These are phyloP conservation scores for Mycotypha africana DNA, from an alignment of 371 early-diverging fungal genomes.

Conservation along the genomic window DNA sequence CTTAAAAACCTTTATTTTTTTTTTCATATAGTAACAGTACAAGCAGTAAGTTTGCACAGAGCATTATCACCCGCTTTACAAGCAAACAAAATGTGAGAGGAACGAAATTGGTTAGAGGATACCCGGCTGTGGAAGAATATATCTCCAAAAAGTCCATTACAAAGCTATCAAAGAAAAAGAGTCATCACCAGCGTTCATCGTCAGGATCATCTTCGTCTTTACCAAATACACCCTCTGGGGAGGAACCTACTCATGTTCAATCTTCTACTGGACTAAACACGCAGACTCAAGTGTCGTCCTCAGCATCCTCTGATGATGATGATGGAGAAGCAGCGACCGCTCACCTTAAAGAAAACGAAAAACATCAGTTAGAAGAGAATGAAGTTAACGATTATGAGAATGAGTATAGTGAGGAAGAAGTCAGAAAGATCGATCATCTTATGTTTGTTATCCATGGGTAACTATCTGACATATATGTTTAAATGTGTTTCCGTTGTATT, in stretches of 20 bases:
- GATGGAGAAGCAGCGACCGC: constrained; percentile 1
- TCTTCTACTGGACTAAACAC: no score
- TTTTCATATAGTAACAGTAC: constrained; percentile 26
- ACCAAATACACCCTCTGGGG: no score
- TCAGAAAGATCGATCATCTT: constrained; percentile 68
- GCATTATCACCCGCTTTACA: constrained; percentile 63
- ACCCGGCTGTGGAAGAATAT: constrained; percentile 60
- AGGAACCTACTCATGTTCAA: no score
- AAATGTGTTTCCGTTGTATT: no score
- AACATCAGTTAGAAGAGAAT: constrained; percentile 18
- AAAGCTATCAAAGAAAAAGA: no score
- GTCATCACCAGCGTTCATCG: no score
- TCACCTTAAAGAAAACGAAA: constrained; percentile 27
- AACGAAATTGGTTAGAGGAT: constrained; percentile 67
- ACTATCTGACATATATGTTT: no score
- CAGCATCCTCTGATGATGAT: no score
- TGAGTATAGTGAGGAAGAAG: constrained; percentile 50
- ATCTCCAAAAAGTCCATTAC: constrained; percentile 15
- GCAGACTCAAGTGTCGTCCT: no score
- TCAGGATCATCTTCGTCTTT: no score
- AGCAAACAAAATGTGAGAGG: constrained; percentile 64
- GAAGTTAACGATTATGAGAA: constrained; percentile 48
- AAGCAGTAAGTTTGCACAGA: constrained; percentile 66
- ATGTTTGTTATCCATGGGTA: constrained; percentile 79
- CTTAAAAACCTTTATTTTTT: no score